Evolutionary conservation across 1,139 yeast genomes (phyloP).

Genomic region (Scheffersomyces cryptocercus): DNA sequence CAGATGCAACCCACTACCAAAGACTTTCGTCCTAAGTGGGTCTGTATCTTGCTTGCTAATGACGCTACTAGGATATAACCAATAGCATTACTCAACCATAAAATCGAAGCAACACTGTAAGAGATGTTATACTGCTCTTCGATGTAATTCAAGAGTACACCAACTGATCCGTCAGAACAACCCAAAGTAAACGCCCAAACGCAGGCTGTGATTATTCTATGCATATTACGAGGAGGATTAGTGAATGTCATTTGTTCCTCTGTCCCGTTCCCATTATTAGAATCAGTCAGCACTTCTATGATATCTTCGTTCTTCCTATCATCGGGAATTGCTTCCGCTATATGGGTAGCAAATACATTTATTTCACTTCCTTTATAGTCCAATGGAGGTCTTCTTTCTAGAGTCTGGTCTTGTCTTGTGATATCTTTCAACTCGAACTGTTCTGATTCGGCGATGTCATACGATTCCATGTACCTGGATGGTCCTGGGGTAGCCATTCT

Average conservation of each 20-base stretch:
- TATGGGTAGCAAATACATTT: background rate
- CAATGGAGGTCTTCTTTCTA: slow-evolving; percentile 10
- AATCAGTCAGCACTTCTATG: too few species aligned
- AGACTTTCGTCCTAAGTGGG: slow-evolving; percentile 38
- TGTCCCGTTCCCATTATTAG: background rate
- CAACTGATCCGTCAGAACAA: slow-evolving; percentile 42
- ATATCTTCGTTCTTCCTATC: background rate
- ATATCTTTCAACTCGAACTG: background rate
- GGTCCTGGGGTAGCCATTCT: background rate
- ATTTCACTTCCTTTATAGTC: slow-evolving; percentile 10
- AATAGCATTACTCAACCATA: slow-evolving; percentile 45
- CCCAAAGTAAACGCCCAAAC: slow-evolving; percentile 35
- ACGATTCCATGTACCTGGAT: background rate
- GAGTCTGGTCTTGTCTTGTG: too few species aligned
- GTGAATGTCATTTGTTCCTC: slow-evolving; percentile 20
- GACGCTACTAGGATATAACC: slow-evolving; percentile 42
- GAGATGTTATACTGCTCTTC: slow-evolving; percentile 38
- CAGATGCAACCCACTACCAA: slow-evolving; percentile 33
- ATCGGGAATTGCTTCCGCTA: background rate
- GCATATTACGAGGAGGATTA: slow-evolving; percentile 43
- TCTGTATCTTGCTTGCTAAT: slow-evolving; percentile 32
- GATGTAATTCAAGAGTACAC: slow-evolving; percentile 43
- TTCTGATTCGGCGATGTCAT: background rate
- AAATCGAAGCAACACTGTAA: slow-evolving; percentile 44
- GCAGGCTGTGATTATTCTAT: slow-evolving; percentile 40